Percentiles rank a stretch among this genome's conserved stretches.
phyloP scores from a whole-genome alignment of 305 asterid genomes.

The Withania somnifera region DNA sequence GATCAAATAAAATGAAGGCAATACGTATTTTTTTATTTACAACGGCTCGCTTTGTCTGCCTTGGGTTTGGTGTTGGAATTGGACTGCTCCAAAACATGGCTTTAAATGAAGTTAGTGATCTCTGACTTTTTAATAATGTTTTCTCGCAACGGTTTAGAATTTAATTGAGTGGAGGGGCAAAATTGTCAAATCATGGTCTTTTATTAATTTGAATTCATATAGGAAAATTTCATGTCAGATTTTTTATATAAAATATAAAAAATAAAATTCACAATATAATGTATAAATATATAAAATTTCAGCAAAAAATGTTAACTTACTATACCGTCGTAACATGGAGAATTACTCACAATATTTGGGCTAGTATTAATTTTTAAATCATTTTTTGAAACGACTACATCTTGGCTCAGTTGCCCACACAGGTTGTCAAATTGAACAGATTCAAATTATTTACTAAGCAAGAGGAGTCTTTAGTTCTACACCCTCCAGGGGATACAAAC shows the following conservation, averaged over 20 bases:
- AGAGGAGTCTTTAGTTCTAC: neutral
- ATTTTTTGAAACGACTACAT: neutral
- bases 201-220: too few species aligned
- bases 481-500: neutral
- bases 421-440: neutral
- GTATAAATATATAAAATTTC: too few species aligned
- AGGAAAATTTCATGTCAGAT: too few species aligned
- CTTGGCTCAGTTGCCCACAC: neutral
- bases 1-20: too few species aligned
- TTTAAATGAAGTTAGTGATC: neutral
- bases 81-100: neutral
- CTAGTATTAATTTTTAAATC: neutral
- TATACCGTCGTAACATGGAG: too few species aligned
- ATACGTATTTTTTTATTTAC: neutral
- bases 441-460: neutral
- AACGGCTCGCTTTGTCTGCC: neutral
- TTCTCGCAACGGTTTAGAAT: neutral
- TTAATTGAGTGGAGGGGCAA: too few species aligned
- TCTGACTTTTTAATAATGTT: neutral
- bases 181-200: too few species aligned
- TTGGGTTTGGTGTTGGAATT: neutral
- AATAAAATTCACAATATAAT: too few species aligned
- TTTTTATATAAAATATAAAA: too few species aligned
- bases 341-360: too few species aligned
- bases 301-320: too few species aligned